phyloP scores from a whole-genome alignment of 2,329 filamentous ascomycete species.

The Samsoniella hepiali region DNA sequence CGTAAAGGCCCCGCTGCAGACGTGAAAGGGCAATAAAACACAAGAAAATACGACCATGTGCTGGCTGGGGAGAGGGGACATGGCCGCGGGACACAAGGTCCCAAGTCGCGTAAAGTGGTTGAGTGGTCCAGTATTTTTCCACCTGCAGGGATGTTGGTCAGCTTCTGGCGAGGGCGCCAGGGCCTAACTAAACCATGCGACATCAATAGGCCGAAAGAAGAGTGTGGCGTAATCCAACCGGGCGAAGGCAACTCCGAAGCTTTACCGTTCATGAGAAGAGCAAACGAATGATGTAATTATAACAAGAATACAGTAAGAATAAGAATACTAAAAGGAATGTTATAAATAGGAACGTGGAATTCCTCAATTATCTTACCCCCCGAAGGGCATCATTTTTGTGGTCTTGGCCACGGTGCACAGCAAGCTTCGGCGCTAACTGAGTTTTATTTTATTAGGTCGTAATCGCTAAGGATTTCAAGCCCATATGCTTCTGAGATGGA shows the following conservation, averaged over 20 bases:
- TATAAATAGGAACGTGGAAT: too few species aligned
- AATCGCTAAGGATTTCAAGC: not conserved
- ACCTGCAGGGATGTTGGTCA: not conserved
- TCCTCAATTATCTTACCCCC: not conserved
- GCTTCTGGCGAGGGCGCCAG: too few species aligned
- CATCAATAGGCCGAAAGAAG: too few species aligned
- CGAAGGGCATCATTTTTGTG: not conserved
- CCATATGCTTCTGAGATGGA: not conserved
- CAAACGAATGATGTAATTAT: too few species aligned
- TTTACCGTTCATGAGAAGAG: too few species aligned
- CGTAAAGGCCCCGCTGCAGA: too few species aligned
- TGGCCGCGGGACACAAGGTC: not conserved
- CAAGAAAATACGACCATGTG: not conserved
- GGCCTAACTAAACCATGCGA: too few species aligned
- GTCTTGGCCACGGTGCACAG: not conserved
- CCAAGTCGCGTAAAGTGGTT: slow-evolving; percentile 1
- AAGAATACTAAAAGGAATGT: too few species aligned
- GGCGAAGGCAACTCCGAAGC: too few species aligned
- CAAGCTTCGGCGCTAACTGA: slow-evolving; percentile 9
- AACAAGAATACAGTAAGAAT: too few species aligned
- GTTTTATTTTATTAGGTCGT: not conserved
- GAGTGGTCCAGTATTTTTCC: too few species aligned
- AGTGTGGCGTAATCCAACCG: too few species aligned
- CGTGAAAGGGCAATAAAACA: not conserved
- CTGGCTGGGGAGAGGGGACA: not conserved